Base-by-base conservation (phyloP, 257 asterid species). In the Perilla frutescens region DNA sequence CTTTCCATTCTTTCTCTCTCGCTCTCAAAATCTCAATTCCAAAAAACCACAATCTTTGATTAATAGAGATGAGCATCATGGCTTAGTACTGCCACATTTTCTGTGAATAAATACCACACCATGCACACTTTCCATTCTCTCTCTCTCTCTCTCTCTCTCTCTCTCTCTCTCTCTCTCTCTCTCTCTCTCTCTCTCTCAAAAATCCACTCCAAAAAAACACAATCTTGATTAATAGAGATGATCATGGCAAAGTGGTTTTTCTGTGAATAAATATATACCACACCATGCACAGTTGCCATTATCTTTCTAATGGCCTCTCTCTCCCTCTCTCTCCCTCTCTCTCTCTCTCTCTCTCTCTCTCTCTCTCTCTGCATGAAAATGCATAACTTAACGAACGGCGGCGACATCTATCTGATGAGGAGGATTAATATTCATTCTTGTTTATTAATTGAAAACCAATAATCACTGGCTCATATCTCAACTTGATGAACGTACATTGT, bases 21-120 rank as follows among this genome's bases (percentile, higher is more conserved):
- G 0, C 26, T 20, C 26, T 20, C 26, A 20, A 20, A 20, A 20
- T 20, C 26, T 20, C 26, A 20, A 20, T 20, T 20, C 26, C 26
- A 20, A 20, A 20, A 20, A 20, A 20, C 26, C 26, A 20, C 26
- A 1, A 20, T 20, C 26, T 20, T 20, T 20, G 36, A 7, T 66
- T 66, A 70, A 54, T 40, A 50, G 64, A 34, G 40, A 47, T 36
- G 61, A 20, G 0, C 26, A 20, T 20, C 26, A 44, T 66, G 68
- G 55, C 72, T 55, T 6, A 32, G 10, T 37, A 29, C 36, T 63
- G 78, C 64, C 62, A 15, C 11, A 62, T 66, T 82, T 78, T 57
- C 64, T 77, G 73, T 64, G 79, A 69, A 82, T 79, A 63, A 76
- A 68, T 59, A 68, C 57, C 55, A 61, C 13, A 31, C 45, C 60